Evolutionary conservation across 768 basidiomycete species (phyloP), one percentile per base, ranked within the genome.

Genomic region (Cyclocybe aegerita): DNA sequence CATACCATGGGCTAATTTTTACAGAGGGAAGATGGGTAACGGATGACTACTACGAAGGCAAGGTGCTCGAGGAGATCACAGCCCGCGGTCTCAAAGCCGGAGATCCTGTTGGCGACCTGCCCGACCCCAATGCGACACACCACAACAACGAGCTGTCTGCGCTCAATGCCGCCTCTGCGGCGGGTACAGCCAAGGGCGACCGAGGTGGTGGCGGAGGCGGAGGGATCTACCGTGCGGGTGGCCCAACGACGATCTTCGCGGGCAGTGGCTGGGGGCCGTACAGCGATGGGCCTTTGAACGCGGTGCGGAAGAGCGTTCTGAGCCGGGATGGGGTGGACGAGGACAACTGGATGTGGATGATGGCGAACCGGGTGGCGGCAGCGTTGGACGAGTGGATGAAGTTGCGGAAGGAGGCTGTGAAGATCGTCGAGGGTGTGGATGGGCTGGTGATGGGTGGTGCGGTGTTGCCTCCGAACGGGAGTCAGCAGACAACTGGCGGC

Each of bases 11-110:
- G 11, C 29, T n/a, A 15, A n/a, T 39, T 32, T 38, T 34, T 49
- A 9, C 49, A 97, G 95, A 93, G 49, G 97, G 96, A 0, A 76
- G 81, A 62, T 96, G 94, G 89, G 86, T 98, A 1, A 80, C 82
- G 6, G 97, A 98, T 62, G 97, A 98, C 70, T 99, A 99, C 66
- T 93, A 92, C 69, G 97, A 99, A 67, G 88, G 87, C 36, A 89
- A 89, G 49, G 81, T 81, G 0, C 77, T 85, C 1, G 83, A 79
- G 52, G 89, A 92, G 39, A 88, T 91, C 60, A 79, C 84, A 3
- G 81, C 82, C n/a, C 83, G 85, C 32, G 95, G 93, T 5, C 77
- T 92, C 57, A 86, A 88, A 56, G 79, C 95, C 0, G 89, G 90
- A 9, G 88, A 92, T 46, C 80, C 74, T 6, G 93, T 95, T 14